A percentile compares a stretch with the other conserved stretches of the same genome.
phyloP scores from a whole-genome alignment of 106 monocot genomes.

The Acanthochlamys bracteata region DNA sequence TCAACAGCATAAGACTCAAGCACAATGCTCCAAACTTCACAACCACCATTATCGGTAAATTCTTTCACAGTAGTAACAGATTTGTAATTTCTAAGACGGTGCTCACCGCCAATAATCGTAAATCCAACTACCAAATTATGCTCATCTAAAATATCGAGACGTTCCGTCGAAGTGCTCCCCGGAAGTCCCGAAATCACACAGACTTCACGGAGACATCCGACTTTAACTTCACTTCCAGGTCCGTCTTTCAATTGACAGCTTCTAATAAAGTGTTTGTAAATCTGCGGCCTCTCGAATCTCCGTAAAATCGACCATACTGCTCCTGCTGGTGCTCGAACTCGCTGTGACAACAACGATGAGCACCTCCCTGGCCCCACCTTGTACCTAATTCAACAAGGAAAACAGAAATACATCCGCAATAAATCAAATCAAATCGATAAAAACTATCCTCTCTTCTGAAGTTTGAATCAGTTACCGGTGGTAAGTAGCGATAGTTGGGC shows the following conservation, averaged over 20 bases:
- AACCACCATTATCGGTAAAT: constrained; percentile 10
- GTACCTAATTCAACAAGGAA: neutral
- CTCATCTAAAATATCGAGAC: constrained; percentile 72
- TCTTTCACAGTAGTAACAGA: constrained; percentile 57
- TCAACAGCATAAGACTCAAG: constrained; percentile 76
- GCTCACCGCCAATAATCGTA: constrained; percentile 80
- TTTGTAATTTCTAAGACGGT: constrained; percentile 61
- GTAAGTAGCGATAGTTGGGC: constrained; percentile 3
- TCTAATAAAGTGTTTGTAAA: constrained; percentile 86
- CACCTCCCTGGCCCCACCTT: neutral
- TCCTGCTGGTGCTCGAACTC: constrained; percentile 41
- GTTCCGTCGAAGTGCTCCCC: constrained; percentile 70
- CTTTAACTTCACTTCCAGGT: constrained; percentile 19
- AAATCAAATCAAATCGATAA: no score
- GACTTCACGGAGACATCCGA: constrained; percentile 74
- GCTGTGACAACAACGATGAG: constrained; percentile 66
- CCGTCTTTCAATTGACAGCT: constrained; percentile 37
- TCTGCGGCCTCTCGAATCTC: constrained; percentile 70
- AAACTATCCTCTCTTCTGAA: no score
- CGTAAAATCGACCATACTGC: constrained; percentile 65
- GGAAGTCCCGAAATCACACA: constrained; percentile 85
- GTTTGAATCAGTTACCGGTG: neutral
- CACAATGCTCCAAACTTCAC: constrained; percentile 39
- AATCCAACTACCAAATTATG: constrained; percentile 39
- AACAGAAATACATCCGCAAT: no score